These are phyloP conservation scores for Teunomyces stri DNA, from an alignment of 805 yeast genomes.

Conservation along the genomic window DNA sequence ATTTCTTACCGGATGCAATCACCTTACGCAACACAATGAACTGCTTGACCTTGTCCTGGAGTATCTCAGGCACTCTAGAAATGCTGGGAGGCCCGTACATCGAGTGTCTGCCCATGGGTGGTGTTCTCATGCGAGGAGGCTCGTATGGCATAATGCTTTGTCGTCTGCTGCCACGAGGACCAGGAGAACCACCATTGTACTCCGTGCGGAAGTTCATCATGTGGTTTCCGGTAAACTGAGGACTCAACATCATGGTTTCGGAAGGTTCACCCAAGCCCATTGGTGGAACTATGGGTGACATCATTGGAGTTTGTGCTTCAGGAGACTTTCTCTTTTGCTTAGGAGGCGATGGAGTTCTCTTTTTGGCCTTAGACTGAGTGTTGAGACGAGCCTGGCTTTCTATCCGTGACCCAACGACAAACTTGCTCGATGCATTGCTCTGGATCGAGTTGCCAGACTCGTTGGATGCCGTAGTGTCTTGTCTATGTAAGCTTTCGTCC, in stretches of 20 bases:
- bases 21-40: slow-evolving; percentile 31
- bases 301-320: background rate
- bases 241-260: slow-evolving; percentile 7
- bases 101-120: slow-evolving; percentile 2
- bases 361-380: background rate
- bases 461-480: slow-evolving; percentile 6
- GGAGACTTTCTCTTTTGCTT: slow-evolving; percentile 2
- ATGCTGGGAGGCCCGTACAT: slow-evolving; percentile 10
- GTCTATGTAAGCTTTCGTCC: slow-evolving; percentile 10
- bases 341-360: background rate
- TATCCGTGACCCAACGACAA: slow-evolving; percentile 8
- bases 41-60: slow-evolving; percentile 30
- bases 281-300: slow-evolving; percentile 7
- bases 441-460: slow-evolving; percentile 30
- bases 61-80: slow-evolving; percentile 19
- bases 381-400: background rate
- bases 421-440: slow-evolving; percentile 28
- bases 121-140: background rate
- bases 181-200: slow-evolving; percentile 5
- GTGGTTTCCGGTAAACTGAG: slow-evolving; percentile 11
- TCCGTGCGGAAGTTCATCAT: slow-evolving; percentile 17
- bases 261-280: slow-evolving; percentile 1
- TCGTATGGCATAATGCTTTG: slow-evolving; percentile 13
- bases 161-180: slow-evolving; percentile 11
- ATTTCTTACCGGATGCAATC: slow-evolving; percentile 42